Conservation (phyloP, 139 green algal genomes). For the Chlorella sp. region DNA sequence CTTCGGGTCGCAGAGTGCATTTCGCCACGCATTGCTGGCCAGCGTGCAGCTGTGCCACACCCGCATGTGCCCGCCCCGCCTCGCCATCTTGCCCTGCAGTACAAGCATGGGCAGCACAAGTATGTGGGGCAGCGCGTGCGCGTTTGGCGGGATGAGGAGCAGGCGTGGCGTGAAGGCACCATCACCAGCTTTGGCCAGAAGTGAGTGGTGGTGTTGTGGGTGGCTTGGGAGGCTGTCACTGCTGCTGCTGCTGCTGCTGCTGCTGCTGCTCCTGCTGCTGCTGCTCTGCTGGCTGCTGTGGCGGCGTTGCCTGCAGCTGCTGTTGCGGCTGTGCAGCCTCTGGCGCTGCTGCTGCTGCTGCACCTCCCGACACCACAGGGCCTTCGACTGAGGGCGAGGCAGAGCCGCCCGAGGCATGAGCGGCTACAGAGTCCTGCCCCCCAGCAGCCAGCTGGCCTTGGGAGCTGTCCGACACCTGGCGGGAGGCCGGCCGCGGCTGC, state of each 20-base stretch:
- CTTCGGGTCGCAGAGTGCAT: no score
- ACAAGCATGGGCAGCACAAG: conserved; percentile 21
- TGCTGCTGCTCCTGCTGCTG: not conserved
- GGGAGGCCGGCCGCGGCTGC: not conserved
- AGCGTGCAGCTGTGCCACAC: no score
- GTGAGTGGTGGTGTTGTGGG: not conserved
- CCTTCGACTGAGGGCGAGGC: not conserved
- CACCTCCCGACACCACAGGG: not conserved
- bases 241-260: not conserved
- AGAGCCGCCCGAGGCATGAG: not conserved
- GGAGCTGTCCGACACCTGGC: not conserved
- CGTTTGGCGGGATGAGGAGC: not conserved
- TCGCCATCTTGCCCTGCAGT: no score
- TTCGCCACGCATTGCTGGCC: no score
- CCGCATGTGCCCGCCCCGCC: no score
- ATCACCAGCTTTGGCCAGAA: conserved; percentile 22
- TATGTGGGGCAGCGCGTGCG: conserved; percentile 33
- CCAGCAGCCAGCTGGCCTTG: not conserved
- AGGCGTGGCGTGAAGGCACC: not conserved
- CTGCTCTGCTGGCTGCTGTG: not conserved
- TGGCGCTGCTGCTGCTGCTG: conserved; percentile 9
- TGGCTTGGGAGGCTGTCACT: not conserved
- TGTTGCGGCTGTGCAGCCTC: not conserved
- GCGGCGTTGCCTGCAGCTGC: not conserved
- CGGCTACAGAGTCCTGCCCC: not conserved